Evolutionary conservation across 345 rosid species (phyloP).

Genomic region (Linum lewisii): DNA sequence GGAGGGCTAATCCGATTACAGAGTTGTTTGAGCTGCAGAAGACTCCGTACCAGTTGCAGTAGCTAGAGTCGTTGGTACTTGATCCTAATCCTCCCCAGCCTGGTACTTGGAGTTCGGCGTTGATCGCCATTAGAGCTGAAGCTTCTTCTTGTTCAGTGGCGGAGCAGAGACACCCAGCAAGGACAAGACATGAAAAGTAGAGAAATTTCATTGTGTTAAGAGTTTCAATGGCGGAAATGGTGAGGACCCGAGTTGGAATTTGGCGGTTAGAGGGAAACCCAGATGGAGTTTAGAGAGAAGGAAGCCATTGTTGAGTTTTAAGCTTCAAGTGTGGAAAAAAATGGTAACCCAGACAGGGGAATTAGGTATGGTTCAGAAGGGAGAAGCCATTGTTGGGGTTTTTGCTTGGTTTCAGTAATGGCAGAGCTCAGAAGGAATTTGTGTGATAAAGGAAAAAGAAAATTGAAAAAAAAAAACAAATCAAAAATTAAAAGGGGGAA

Average conservation of each 20-base stretch:
- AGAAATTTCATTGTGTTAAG: constrained; percentile 31
- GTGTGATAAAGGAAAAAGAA: background rate
- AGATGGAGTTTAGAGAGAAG: background rate
- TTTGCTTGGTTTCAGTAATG: too few species aligned
- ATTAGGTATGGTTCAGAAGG: too few species aligned
- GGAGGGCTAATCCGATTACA: constrained; percentile 29
- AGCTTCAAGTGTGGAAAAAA: too few species aligned
- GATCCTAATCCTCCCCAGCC: constrained; percentile 47
- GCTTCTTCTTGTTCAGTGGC: constrained; percentile 44
- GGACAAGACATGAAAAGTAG: constrained; percentile 30
- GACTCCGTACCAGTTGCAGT: constrained; percentile 75
- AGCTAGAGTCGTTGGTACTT: constrained; percentile 37
- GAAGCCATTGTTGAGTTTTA: too few species aligned
- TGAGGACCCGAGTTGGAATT: too few species aligned
- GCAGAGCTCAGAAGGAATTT: background rate
- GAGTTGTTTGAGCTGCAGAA: constrained; percentile 54
- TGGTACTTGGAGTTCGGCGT: constrained; percentile 57
- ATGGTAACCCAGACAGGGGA: too few species aligned
- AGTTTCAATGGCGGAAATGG: background rate
- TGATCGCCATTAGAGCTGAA: constrained; percentile 39
- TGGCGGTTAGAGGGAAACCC: background rate
- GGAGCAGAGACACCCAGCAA: constrained; percentile 43
- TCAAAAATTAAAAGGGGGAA: background rate
- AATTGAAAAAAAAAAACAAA: background rate
- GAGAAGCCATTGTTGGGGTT: background rate